These are phyloP conservation scores for Pterocarpus macrocarpus DNA, from an alignment of 306 rosid species.

Conservation along the genomic window DNA sequence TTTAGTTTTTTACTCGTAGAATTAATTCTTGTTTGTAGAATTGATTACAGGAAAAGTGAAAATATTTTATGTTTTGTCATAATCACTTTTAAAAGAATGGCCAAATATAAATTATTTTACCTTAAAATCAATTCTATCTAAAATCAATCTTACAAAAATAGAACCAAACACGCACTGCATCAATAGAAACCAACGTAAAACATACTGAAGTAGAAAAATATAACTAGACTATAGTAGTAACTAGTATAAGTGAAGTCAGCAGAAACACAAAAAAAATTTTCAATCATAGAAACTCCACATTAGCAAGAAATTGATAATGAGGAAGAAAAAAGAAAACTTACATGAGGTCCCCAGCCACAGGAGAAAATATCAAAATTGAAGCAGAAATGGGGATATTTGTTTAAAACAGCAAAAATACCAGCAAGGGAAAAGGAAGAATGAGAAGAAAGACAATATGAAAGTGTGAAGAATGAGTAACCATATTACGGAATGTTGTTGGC, in stretches of 20 bases:
- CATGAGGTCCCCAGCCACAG: background rate
- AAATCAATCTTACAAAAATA: too few species aligned
- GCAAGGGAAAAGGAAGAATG: background rate
- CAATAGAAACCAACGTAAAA: background rate
- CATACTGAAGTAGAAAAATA: background rate
- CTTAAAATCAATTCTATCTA: too few species aligned
- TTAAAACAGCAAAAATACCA: background rate
- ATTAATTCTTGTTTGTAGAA: too few species aligned
- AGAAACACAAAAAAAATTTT: background rate
- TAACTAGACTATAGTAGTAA: conserved; percentile 3
- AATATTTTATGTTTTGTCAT: too few species aligned
- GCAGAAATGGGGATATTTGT: background rate
- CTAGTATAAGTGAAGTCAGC: background rate
- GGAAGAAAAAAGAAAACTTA: too few species aligned
- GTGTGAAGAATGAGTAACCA: background rate
- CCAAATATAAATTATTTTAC: too few species aligned
- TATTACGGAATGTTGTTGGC: background rate
- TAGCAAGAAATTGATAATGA: background rate
- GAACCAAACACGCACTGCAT: too few species aligned
- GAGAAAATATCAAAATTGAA: background rate
- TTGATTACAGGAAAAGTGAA: too few species aligned
- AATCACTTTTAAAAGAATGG: too few species aligned
- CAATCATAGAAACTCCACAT: background rate
- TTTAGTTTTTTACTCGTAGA: too few species aligned
- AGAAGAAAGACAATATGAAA: background rate